Conservation (phyloP, 1,139 yeast species). For the Keqinozyma sinolaborantium region DNA sequence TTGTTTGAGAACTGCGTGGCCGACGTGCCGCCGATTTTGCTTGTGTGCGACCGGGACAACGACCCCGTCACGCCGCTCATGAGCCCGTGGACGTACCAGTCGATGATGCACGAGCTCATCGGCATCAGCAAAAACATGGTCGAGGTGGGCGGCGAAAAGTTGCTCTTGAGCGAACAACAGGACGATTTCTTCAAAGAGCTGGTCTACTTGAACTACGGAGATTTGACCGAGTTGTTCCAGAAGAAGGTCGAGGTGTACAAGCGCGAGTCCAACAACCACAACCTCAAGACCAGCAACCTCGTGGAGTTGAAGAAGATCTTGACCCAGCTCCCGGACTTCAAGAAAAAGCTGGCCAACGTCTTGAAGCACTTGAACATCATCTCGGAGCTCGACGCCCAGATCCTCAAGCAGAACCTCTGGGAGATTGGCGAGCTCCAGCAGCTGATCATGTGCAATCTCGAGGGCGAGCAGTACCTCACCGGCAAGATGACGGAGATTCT, state of each 20-base stretch:
- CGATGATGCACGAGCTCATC: slow-evolving; percentile 92
- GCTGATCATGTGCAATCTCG: slow-evolving; percentile 64
- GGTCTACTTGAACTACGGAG: slow-evolving; percentile 91
- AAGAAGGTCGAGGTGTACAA: slow-evolving; percentile 83
- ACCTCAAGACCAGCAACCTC: slow-evolving; percentile 63
- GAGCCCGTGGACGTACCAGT: slow-evolving; percentile 96
- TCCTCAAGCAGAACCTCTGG: slow-evolving; percentile 63
- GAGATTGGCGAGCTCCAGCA: slow-evolving; percentile 90
- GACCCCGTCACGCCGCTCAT: slow-evolving; percentile 93
- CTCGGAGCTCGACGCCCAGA: slow-evolving; percentile 75
- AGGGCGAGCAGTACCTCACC: slow-evolving; percentile 26
- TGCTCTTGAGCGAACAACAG: slow-evolving; percentile 37
- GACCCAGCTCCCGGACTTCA: slow-evolving; percentile 90
- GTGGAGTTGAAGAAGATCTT: slow-evolving; percentile 87
- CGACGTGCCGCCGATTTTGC: slow-evolving; percentile 71
- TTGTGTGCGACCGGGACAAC: slow-evolving; percentile 78
- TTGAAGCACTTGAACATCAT: slow-evolving; percentile 90
- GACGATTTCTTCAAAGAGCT: slow-evolving; percentile 78
- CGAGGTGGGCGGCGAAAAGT: slow-evolving; percentile 40
- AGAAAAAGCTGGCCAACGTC: slow-evolving; percentile 83
- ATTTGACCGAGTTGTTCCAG: slow-evolving; percentile 84
- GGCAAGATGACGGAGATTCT: slow-evolving; percentile 24
- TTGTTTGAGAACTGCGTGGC: slow-evolving; percentile 64
- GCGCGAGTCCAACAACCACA: slow-evolving; percentile 66
- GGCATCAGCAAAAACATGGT: slow-evolving; percentile 83